phyloP scores from a whole-genome alignment of 169 alveolate species.

The Plasmodium falciparum region DNA sequence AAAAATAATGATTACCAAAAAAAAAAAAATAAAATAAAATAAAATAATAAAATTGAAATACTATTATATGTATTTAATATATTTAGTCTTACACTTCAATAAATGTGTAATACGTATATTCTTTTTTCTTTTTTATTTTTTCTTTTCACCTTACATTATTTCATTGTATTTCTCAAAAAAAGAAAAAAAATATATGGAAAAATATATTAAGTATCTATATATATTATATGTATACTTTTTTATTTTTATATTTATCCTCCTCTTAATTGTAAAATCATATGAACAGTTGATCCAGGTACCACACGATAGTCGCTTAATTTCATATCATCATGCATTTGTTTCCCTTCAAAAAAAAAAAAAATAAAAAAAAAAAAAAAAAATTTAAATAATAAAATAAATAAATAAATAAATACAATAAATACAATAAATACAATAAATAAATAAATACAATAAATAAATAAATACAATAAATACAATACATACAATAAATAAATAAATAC shows the following conservation, averaged over 20 bases:
- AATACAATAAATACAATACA: no score
- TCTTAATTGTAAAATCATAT: constrained; percentile 96
- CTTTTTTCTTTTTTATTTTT: constrained; percentile 3
- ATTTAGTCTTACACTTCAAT: neutral
- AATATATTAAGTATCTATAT: neutral
- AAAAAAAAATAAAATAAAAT: no score
- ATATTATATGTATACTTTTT: neutral
- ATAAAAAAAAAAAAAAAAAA: neutral
- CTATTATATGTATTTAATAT: no score
- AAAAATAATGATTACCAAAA: neutral
- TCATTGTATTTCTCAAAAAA: neutral
- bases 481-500: no score
- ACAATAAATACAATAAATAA: no score
- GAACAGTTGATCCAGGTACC: constrained; percentile 95
- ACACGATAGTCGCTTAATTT: constrained; percentile 93
- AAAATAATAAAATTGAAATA: no score
- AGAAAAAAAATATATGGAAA: no score
- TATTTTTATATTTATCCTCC: constrained; percentile 84
- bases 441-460: no score
- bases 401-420: neutral
- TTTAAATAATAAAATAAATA: neutral
- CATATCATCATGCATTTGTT: constrained; percentile 93
- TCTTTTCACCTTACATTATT: neutral
- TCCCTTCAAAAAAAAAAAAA: constrained; percentile 81
- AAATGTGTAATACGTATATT: neutral